Conservation (phyloP, 768 basidiomycete genomes). For the Kwoniella mangroviensis region DNA sequence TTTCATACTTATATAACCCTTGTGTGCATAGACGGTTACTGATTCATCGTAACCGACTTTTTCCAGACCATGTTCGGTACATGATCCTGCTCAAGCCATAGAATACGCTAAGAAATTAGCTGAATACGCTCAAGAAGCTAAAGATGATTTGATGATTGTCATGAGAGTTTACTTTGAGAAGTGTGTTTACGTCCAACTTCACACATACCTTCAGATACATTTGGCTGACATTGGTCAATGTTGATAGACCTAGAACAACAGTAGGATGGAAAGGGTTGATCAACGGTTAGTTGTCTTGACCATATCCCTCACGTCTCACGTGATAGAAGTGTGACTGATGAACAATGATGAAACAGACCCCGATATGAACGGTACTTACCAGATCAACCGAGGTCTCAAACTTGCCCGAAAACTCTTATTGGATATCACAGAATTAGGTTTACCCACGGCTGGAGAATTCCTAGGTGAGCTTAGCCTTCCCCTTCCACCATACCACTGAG, state of each 20-base stretch:
- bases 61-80: slow-evolving; percentile 85
- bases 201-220: not conserved
- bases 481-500: not conserved
- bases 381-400: slow-evolving; percentile 94
- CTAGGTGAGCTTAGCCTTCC: slow-evolving; percentile 59
- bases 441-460: slow-evolving; percentile 97
- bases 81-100: slow-evolving; percentile 80
- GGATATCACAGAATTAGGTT: slow-evolving; percentile 84
- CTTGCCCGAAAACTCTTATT: slow-evolving; percentile 83
- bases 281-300: slow-evolving; percentile 64
- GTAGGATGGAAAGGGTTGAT: slow-evolving; percentile 99
- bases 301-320: not conserved
- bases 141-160: slow-evolving; percentile 86
- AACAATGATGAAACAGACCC: slow-evolving; percentile 63
- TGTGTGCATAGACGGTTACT: not conserved
- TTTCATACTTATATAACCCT: not conserved
- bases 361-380: slow-evolving; percentile 85
- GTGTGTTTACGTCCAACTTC: slow-evolving; percentile 32
- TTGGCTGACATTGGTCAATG: not conserved
- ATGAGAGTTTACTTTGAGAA: slow-evolving; percentile 99
- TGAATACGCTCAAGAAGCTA: slow-evolving; percentile 76
- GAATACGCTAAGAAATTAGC: slow-evolving; percentile 83
- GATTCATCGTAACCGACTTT: not conserved
- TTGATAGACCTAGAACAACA: slow-evolving; percentile 69
- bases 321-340: not conserved